These are phyloP conservation scores for Fusarium illudens DNA, from an alignment of 2,329 filamentous ascomycete species.

Conservation along the genomic window DNA sequence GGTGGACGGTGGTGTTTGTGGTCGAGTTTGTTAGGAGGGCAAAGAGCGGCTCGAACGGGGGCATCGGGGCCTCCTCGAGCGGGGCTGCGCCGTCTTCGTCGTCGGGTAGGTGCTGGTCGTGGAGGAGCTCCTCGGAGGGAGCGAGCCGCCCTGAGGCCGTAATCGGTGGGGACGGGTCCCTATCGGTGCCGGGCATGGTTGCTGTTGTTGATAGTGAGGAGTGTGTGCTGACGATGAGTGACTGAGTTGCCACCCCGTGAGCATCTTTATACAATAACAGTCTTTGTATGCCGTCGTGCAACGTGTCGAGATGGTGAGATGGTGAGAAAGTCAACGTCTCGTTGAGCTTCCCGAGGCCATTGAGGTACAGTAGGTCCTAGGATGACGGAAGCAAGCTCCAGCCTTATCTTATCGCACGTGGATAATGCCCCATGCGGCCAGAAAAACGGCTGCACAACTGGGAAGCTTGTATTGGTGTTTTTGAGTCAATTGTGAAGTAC, in stretches of 20 bases:
- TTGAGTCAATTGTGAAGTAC: background rate
- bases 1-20: constrained; percentile 81
- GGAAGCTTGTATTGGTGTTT: background rate
- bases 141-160: constrained; percentile 23
- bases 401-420: constrained; percentile 48
- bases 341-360: constrained; percentile 10
- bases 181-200: constrained; percentile 40
- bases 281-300: constrained; percentile 1
- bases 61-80: constrained; percentile 33
- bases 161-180: constrained; percentile 35
- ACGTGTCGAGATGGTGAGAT: constrained; percentile 7
- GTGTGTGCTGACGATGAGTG: constrained; percentile 7
- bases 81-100: constrained; percentile 10
- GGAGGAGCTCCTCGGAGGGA: constrained; percentile 23
- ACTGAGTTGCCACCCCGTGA: constrained; percentile 18
- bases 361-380: constrained; percentile 14
- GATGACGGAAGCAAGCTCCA: constrained; percentile 36
- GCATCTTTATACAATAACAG: constrained; percentile 31
- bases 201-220: too few relatives aligned
- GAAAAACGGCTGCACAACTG: background rate
- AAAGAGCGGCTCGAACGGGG: constrained; percentile 81
- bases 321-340: constrained; percentile 5
- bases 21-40: constrained; percentile 80
- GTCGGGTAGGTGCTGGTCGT: constrained; percentile 11
- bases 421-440: constrained; percentile 3